Evolutionary conservation across 2,329 filamentous ascomycete species (phyloP), one percentile per base, ranked within the genome.

Genomic region (Pseudogymnoascus sp.): DNA sequence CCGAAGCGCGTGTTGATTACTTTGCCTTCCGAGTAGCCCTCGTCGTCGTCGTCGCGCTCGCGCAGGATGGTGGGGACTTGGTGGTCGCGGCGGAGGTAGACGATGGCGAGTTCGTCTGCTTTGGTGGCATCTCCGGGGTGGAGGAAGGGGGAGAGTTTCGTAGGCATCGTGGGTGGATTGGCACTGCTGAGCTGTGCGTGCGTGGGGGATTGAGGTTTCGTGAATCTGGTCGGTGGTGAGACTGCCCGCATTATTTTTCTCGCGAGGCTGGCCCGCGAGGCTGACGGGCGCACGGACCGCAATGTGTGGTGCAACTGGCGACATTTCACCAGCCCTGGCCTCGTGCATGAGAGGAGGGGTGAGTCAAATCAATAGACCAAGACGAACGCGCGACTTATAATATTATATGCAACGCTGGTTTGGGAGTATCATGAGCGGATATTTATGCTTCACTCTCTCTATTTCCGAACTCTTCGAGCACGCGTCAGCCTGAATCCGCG

Each of bases 1-100:
- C 95, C 95, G 72, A 96, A 99, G 51, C 93, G 87, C 1, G 93
- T 99, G 77, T 96, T 97, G 62, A 93, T 85, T 2, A 91, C 88
- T 57, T 86, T 87, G 37, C 89, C 89, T 73, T 92, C 88, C 31
- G 84, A 83, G 70, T 92, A 92, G 65, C 89, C 89, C 71, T 87
- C 83, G 67, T 88, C 81, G 45, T 84, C 81, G 62, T 85, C 85
- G 39, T 83, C 81, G 21, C 81, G 81, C 31, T 83, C 78, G 67
- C 83, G 80, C 29, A 93, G 83, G 66, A 90, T 86, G 26, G 92
- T 80, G 6, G 93, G 91, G 40, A 92, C 81, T 67, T 93, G 86
- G 66, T 88, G 88, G 75, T 97, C 93, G 76, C 93, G 88, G 66
- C 91, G 93, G 62, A 99, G 83, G 73, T 96, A 90, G 64, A 97